These are phyloP conservation scores for Crithidia expoeki DNA, from an alignment of 208 protist genomes.

Conservation along the genomic window DNA sequence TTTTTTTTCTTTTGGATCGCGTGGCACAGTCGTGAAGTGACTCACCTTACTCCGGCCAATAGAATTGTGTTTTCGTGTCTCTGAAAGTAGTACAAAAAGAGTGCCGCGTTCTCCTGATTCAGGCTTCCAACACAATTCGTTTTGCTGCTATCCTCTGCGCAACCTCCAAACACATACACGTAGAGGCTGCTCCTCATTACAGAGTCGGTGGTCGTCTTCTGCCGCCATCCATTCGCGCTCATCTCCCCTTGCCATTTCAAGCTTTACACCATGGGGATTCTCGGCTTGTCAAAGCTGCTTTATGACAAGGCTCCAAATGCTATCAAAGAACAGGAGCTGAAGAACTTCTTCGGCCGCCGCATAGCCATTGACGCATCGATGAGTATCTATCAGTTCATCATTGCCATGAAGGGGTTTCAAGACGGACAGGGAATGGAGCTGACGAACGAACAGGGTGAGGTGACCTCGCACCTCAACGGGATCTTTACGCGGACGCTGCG, in stretches of 20 bases:
- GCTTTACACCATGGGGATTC: slow-evolving; percentile 94
- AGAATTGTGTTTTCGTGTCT: no score
- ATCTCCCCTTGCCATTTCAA: not conserved
- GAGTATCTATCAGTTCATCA: slow-evolving; percentile 99
- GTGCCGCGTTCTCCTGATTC: no score
- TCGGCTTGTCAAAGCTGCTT: slow-evolving; percentile 96
- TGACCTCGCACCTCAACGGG: slow-evolving; percentile 98
- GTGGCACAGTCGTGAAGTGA: no score
- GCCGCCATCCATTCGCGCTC: not conserved
- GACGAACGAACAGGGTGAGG: slow-evolving; percentile 96
- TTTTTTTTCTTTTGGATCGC: no score
- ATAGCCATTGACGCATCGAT: slow-evolving; percentile 99
- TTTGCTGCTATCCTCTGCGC: no score
- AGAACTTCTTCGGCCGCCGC: slow-evolving; percentile 97
- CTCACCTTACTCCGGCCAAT: no score
- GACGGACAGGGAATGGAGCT: slow-evolving; percentile 92
- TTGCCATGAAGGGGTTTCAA: slow-evolving; percentile 93
- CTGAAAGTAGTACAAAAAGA: no score
- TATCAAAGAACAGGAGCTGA: slow-evolving; percentile 94
- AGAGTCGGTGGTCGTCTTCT: not conserved
- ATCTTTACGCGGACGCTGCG: slow-evolving; percentile 98
- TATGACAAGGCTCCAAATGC: slow-evolving; percentile 92
- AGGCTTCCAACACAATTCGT: no score
- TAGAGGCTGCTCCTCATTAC: no score
- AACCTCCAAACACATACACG: no score